Percentiles rank a stretch among this genome's conserved stretches.
phyloP scores from a whole-genome alignment of 2,329 filamentous ascomycete genomes.

The Fusarium globosum region DNA sequence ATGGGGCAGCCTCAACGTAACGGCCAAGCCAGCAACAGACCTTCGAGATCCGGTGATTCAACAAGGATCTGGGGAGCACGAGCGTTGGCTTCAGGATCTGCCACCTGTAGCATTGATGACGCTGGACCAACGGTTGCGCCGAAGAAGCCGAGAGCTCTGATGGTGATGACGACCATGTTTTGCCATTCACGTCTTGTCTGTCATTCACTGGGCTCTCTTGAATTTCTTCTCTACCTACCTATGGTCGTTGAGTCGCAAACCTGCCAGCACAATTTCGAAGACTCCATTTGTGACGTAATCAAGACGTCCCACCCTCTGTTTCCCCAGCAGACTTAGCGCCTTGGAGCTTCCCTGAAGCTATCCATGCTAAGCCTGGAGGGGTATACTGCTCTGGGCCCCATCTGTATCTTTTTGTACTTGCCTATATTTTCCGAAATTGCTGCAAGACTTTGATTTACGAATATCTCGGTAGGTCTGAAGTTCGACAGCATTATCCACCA shows the following conservation, averaged over 20 bases:
- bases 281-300: slow-evolving; percentile 40
- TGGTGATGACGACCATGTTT: slow-evolving; percentile 23
- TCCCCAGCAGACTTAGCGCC: slow-evolving; percentile 27
- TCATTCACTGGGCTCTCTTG: slow-evolving; percentile 4
- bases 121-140: slow-evolving; percentile 14
- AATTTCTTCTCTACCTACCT: background rate
- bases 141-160: background rate
- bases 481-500: background rate
- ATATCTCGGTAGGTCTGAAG: background rate
- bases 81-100: background rate
- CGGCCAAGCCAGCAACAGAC: slow-evolving; percentile 22
- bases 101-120: background rate
- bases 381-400: background rate
- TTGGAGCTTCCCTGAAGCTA: slow-evolving; percentile 35
- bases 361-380: slow-evolving; percentile 20
- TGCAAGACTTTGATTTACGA: background rate
- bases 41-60: slow-evolving; percentile 23
- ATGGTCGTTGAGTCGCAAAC: slow-evolving; percentile 10
- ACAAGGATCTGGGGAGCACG: slow-evolving; percentile 21
- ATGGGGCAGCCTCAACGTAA: slow-evolving; percentile 25
- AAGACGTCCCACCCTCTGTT: slow-evolving; percentile 16
- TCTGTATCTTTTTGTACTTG: slow-evolving; percentile 20
- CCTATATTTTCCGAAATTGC: slow-evolving; percentile 8
- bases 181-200: background rate
- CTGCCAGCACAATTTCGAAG: slow-evolving; percentile 12